Conservation (phyloP, 345 rosid genomes). For the Eucalyptus guilfoylei region DNA sequence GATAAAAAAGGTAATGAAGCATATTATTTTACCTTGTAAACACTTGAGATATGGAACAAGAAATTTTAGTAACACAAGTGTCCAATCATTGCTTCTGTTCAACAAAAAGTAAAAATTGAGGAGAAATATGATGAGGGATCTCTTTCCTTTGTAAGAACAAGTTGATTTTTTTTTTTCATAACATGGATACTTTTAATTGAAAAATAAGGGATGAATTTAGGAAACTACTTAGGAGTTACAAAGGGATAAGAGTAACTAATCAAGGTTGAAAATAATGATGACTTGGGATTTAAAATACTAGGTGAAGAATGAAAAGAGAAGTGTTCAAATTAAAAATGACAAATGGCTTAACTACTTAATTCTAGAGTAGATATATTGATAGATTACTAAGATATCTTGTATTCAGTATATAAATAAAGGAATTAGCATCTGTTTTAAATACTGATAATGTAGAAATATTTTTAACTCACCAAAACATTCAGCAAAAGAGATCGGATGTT, state of each 20-base stretch:
- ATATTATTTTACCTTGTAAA: not conserved
- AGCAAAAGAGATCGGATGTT: not conserved
- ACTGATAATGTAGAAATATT: not conserved
- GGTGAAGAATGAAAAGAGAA: not conserved
- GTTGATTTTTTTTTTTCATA: too few relatives aligned
- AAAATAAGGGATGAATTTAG: not conserved
- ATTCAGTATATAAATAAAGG: not conserved
- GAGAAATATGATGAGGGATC: not conserved
- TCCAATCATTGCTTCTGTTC: not conserved
- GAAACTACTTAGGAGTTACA: not conserved
- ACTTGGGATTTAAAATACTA: not conserved
- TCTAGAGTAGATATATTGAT: not conserved
- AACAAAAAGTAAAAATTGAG: not conserved
- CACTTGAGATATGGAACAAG: not conserved
- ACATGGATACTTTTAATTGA: not conserved
- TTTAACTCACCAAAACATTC: not conserved
- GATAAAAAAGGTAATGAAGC: not conserved
- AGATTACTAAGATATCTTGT: not conserved
- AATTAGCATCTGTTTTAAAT: not conserved
- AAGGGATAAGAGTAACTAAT: not conserved
- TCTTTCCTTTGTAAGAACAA: not conserved
- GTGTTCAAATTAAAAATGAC: not conserved
- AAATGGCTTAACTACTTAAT: not conserved
- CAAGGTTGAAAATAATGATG: not conserved
- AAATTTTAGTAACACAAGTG: not conserved